Conservation (phyloP, 2,329 filamentous ascomycete genomes). For the Endocalyx cinctus region DNA sequence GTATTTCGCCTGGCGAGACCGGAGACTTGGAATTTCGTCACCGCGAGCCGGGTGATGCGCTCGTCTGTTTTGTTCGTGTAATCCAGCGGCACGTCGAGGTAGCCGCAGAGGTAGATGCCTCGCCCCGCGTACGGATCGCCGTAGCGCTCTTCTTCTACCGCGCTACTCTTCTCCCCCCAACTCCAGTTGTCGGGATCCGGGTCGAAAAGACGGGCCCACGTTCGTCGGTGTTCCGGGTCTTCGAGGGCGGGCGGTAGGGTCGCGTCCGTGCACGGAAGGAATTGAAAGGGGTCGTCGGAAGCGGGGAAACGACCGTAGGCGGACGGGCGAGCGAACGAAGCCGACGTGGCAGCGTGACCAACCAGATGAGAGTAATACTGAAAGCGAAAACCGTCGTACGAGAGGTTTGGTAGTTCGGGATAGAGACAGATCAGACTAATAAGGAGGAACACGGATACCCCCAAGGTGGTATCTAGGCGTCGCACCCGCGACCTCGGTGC, state of each 20-base stretch:
- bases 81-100: slow-evolving; percentile 43
- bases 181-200: slow-evolving; percentile 41
- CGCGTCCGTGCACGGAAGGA: slow-evolving; percentile 41
- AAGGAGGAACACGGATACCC: no score
- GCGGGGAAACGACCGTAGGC: slow-evolving; percentile 38
- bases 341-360: no score
- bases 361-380: no score
- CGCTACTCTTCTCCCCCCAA: slow-evolving; percentile 32
- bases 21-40: slow-evolving; percentile 45
- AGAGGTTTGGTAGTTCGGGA: no score
- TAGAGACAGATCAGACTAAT: no score
- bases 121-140: slow-evolving; percentile 31
- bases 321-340: no score
- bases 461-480: no score
- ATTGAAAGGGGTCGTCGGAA: slow-evolving; percentile 39
- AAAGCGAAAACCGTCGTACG: no score
- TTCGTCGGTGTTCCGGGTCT: slow-evolving; percentile 29
- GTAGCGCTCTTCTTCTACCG: slow-evolving; percentile 4
- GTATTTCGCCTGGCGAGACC: slow-evolving; percentile 29
- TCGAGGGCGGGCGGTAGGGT: slow-evolving; percentile 38
- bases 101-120: slow-evolving; percentile 44
- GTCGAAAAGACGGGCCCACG: slow-evolving; percentile 39
- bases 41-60: slow-evolving; percentile 41
- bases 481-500: no score
- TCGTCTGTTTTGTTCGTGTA: slow-evolving; percentile 39